Conservation (phyloP, 2,329 filamentous ascomycete species). For the Fusarium drepaniforme region DNA sequence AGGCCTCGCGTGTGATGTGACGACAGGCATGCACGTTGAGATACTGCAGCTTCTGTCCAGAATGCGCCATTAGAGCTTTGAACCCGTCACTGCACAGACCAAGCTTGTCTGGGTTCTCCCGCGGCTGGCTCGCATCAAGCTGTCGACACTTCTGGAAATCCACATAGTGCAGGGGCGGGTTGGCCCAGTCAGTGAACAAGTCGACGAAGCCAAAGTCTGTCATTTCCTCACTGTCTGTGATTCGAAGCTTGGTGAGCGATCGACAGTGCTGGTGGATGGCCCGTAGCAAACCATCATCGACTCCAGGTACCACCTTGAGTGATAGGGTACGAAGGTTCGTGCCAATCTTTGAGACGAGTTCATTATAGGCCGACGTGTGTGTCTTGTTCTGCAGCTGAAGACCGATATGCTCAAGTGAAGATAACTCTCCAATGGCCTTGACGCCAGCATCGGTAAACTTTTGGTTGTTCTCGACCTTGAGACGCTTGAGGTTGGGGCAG, state of each 20-base stretch:
- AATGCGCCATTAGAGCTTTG: slow-evolving; percentile 86
- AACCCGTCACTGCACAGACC: slow-evolving; percentile 85
- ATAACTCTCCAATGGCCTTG: slow-evolving; percentile 70
- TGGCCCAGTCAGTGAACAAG: slow-evolving; percentile 83
- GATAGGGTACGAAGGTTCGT: slow-evolving; percentile 80
- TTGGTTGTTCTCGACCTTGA: slow-evolving; percentile 88
- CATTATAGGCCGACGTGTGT: slow-evolving; percentile 67
- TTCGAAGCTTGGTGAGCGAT: slow-evolving; percentile 79
- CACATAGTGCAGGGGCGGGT: slow-evolving; percentile 75
- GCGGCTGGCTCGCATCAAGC: slow-evolving; percentile 77
- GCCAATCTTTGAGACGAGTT: slow-evolving; percentile 74
- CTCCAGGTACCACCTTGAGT: slow-evolving; percentile 74
- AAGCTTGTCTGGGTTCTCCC: slow-evolving; percentile 72
- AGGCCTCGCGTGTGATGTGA: slow-evolving; percentile 79
- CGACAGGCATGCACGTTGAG: slow-evolving; percentile 88
- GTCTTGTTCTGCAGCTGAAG: slow-evolving; percentile 74
- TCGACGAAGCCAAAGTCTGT: slow-evolving; percentile 79
- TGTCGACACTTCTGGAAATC: slow-evolving; percentile 85
- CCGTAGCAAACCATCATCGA: slow-evolving; percentile 77
- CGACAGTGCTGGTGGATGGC: slow-evolving; percentile 78
- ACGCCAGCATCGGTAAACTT: slow-evolving; percentile 76
- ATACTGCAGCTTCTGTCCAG: slow-evolving; percentile 71
- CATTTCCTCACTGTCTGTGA: slow-evolving; percentile 81
- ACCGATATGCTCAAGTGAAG: slow-evolving; percentile 79
- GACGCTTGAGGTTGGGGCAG: slow-evolving; percentile 76